phyloP scores from a whole-genome alignment of 345 rosid genomes.

The Cochlearia excelsa region DNA sequence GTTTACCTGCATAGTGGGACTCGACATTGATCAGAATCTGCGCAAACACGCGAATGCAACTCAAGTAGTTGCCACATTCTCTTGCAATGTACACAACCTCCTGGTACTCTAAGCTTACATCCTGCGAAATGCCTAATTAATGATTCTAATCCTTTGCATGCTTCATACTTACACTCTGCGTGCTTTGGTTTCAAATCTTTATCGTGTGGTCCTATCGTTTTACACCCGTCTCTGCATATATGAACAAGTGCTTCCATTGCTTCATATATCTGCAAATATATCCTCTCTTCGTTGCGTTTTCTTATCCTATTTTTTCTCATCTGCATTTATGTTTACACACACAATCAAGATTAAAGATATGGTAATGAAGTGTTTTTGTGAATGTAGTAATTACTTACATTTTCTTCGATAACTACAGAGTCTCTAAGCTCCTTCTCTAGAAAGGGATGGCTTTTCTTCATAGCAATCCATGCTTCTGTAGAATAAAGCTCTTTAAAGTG shows the following conservation, averaged over 20 bases:
- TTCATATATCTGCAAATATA: slow-evolving; percentile 66
- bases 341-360: no score
- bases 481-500: slow-evolving; percentile 48
- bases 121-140: slow-evolving; percentile 75
- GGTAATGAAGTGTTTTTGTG: neutral
- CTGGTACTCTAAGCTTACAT: slow-evolving; percentile 71
- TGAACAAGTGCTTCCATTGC: slow-evolving; percentile 97
- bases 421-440: slow-evolving; percentile 68
- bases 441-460: slow-evolving; percentile 77
- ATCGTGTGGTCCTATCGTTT: slow-evolving; percentile 84
- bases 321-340: slow-evolving; percentile 34
- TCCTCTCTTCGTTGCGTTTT: slow-evolving; percentile 52
- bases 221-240: slow-evolving; percentile 85
- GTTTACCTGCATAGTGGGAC: slow-evolving; percentile 86
- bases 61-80: slow-evolving; percentile 95
- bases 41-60: slow-evolving; percentile 77
- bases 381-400: slow-evolving; percentile 39
- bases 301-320: slow-evolving; percentile 48
- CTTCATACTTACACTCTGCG: slow-evolving; percentile 54
- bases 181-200: slow-evolving; percentile 55
- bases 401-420: slow-evolving; percentile 50
- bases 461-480: slow-evolving; percentile 73
- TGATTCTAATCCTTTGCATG: slow-evolving; percentile 80
- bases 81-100: slow-evolving; percentile 84
- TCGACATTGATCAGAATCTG: slow-evolving; percentile 53